Evolutionary conservation across 1,284 basidiomycete genomes (phyloP), one percentile per base, ranked within the genome.

Genomic region (Cronartium ribicola): DNA sequence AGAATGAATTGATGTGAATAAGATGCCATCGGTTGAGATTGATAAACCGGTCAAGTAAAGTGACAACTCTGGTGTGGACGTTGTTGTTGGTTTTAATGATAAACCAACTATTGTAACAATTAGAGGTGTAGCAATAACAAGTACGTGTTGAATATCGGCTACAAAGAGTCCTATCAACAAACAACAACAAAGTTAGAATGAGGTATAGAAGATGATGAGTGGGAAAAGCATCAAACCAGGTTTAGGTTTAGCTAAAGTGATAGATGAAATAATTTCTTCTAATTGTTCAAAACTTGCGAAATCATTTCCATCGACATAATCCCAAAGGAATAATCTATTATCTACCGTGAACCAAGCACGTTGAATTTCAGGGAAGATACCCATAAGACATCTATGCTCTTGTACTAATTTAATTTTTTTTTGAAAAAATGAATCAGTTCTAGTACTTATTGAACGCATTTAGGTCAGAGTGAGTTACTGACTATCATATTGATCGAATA

Each of bases 331-430:
- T 55, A 99, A 85, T 79, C 92, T 91, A 81, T 95, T 89, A 83
- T 97, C 93, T 76, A 98, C 90, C 10, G 92, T 89, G 78, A 98
- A 91, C 92, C 94, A 99, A 0, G 92, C 94, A 66, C 94, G 87
- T 78, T 93, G 92, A 77, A 98, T 92, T 78, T 94, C 91, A 41
- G 94, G 89, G 80, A 98, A 88, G 71, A 99, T 83, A 10, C 95
- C 95, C 90, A 96, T 94, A 22, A 78, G 76, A 77, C 79, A 80
- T 7, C 75, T 62, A 69, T 78, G 76, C 74, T 76, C 55, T 75
- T 73, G 67, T 39, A 60, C 43, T 40, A 75, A 76, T 36, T 78
- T 76, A n/a, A n/a, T 29, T 29, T 29, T 29, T 29, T 29, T 29
- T 29, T 29, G 39, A 44, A 5, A 11, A 3, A 17, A 5, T 36